phyloP scores from a whole-genome alignment of 441 rosid genomes.

The Hura crepitans region DNA sequence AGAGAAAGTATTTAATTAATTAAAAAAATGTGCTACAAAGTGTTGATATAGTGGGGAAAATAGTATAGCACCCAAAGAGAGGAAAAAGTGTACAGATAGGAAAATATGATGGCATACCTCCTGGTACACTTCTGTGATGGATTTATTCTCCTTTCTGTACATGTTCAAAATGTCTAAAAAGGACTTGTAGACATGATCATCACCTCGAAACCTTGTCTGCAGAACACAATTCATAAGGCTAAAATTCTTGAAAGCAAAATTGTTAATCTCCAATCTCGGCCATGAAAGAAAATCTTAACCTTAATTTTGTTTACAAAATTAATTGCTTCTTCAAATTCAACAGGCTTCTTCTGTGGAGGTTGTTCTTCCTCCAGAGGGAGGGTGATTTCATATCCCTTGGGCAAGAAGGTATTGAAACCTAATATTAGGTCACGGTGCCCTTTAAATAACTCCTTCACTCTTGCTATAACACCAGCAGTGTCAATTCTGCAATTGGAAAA shows the following conservation, averaged over 20 bases:
- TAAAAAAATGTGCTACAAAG: conserved; percentile 1
- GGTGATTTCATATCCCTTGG: conserved; percentile 91
- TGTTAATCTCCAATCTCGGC: conserved; percentile 12
- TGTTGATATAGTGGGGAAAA: background rate
- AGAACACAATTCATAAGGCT: conserved; percentile 26
- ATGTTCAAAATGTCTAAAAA: conserved; percentile 91
- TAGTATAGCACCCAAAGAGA: conserved; percentile 6
- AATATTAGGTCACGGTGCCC: conserved; percentile 86
- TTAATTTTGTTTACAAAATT: conserved; percentile 96
- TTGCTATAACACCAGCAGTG: conserved; percentile 84
- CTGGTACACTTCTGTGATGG: conserved; percentile 78
- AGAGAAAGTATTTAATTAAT: conserved; percentile 18
- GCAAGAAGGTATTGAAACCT: conserved; percentile 97
- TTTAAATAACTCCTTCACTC: conserved; percentile 89
- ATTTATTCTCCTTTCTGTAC: conserved; percentile 95
- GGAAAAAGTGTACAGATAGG: background rate
- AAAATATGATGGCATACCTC: conserved; percentile 54
- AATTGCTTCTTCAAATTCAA: conserved; percentile 97
- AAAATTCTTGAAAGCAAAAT: conserved; percentile 13
- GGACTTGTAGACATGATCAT: conserved; percentile 83
- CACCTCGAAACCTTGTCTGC: conserved; percentile 97
- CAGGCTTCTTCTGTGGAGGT: conserved; percentile 80
- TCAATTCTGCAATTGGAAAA: conserved; percentile 58
- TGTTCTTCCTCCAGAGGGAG: conserved; percentile 75
- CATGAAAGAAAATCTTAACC: conserved; percentile 40